A percentile compares a stretch with the other conserved stretches of the same genome.
phyloP scores from a whole-genome alignment of 306 rosid genomes.

The Begonia peltatifolia region DNA sequence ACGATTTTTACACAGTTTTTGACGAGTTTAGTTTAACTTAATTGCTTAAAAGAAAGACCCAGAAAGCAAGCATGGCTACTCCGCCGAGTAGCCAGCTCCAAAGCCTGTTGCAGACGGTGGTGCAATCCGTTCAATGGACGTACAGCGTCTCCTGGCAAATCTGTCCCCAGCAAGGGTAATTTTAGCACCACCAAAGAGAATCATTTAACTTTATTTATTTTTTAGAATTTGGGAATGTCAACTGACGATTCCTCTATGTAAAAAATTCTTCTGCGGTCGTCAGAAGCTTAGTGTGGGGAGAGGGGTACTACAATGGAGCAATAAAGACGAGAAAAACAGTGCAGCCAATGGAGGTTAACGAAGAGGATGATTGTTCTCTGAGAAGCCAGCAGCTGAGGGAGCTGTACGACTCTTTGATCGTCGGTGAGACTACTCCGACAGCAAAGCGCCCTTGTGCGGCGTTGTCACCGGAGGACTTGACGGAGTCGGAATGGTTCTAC shows the following conservation, averaged over 20 bases:
- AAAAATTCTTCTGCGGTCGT: background rate
- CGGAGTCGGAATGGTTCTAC: constrained; percentile 97
- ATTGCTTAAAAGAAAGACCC: background rate
- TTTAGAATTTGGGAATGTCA: no score
- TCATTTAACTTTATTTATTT: background rate
- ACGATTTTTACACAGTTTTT: no score
- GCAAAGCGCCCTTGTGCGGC: constrained; percentile 70
- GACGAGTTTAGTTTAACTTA: no score
- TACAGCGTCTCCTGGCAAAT: constrained; percentile 87
- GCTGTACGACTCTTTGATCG: constrained; percentile 63
- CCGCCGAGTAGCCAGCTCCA: constrained; percentile 40
- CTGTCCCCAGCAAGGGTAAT: constrained; percentile 72
- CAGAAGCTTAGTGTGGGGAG: constrained; percentile 77
- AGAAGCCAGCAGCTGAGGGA: constrained; percentile 95
- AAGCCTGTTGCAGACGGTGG: constrained; percentile 65
- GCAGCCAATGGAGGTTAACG: constrained; percentile 79
- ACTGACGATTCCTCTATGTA: background rate
- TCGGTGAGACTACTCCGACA: constrained; percentile 69
- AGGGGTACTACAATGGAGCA: constrained; percentile 94
- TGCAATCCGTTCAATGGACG: constrained; percentile 98
- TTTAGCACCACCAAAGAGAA: background rate
- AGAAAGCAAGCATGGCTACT: constrained; percentile 28
- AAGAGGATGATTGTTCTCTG: constrained; percentile 64
- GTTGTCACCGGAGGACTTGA: constrained; percentile 90
- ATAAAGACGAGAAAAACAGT: constrained; percentile 88